Conservation (phyloP, 2,329 filamentous ascomycete species). For the Peltaster fructicola region DNA sequence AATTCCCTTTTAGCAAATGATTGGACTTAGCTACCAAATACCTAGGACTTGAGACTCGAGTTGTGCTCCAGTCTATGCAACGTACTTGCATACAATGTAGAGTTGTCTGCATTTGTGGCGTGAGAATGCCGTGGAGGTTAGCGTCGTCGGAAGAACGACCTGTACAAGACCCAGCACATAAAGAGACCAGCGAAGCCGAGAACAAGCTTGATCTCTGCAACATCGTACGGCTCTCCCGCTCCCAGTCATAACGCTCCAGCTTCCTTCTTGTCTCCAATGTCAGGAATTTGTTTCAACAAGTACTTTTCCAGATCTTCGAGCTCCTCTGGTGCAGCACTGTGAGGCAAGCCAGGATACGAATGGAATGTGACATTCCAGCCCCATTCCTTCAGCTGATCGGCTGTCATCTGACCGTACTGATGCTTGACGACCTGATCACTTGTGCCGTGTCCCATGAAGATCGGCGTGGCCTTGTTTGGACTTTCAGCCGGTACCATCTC, state of each 20-base stretch:
- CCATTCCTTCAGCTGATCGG: constrained; percentile 46
- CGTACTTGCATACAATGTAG: too few relatives aligned
- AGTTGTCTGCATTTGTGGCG: too few relatives aligned
- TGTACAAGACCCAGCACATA: too few relatives aligned
- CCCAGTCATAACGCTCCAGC: constrained; percentile 12
- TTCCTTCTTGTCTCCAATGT: constrained; percentile 22
- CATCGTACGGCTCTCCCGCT: constrained; percentile 14
- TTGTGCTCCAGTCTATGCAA: too few relatives aligned
- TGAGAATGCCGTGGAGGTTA: too few relatives aligned
- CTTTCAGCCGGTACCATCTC: constrained; percentile 35
- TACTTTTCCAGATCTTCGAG: constrained; percentile 63
- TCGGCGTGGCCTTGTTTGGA: constrained; percentile 44
- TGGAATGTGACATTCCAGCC: constrained; percentile 61
- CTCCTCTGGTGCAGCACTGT: constrained; percentile 62
- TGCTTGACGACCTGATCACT: constrained; percentile 55
- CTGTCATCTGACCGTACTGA: constrained; percentile 50
- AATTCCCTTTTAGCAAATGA: too few relatives aligned
- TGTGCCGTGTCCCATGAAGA: constrained; percentile 82
- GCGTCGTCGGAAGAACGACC: too few relatives aligned
- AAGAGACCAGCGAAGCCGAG: too few relatives aligned
- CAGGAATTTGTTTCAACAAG: constrained; percentile 34
- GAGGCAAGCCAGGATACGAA: constrained; percentile 57
- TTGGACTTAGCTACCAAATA: too few relatives aligned
- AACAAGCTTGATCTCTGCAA: constrained; percentile 13
- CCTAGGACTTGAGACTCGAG: too few relatives aligned